phyloP scores from a whole-genome alignment of 352 stramenopile genomes.

The Pythium volutum region DNA sequence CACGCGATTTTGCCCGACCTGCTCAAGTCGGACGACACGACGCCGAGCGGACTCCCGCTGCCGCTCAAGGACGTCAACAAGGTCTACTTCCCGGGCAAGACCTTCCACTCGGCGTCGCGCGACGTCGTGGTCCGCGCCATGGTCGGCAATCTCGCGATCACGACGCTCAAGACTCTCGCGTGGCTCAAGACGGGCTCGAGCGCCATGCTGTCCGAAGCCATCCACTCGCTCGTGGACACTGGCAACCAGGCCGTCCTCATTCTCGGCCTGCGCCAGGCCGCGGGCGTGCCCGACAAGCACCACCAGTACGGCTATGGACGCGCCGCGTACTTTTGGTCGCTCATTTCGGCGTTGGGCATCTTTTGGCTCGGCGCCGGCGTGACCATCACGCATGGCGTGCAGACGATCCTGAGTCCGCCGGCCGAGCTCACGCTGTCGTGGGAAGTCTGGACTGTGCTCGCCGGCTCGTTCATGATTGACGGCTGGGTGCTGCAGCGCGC shows the following conservation, averaged over 20 bases:
- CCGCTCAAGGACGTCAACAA: slow-evolving; percentile 83
- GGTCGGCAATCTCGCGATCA: slow-evolving; percentile 94
- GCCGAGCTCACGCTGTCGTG: slow-evolving; percentile 67
- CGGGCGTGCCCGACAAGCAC: slow-evolving; percentile 88
- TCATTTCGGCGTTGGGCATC: slow-evolving; percentile 97
- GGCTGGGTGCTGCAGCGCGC: slow-evolving; percentile 94
- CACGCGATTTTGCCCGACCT: slow-evolving; percentile 34
- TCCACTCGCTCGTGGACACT: slow-evolving; percentile 97
- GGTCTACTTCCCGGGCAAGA: slow-evolving; percentile 80
- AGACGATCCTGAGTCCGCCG: slow-evolving; percentile 77
- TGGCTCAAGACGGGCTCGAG: slow-evolving; percentile 93
- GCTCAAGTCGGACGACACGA: slow-evolving; percentile 36
- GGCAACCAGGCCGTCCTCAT: slow-evolving; percentile 95
- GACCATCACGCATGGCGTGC: slow-evolving; percentile 90
- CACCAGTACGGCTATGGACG: slow-evolving; percentile 98
- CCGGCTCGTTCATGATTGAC: slow-evolving; percentile 94
- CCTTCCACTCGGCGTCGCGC: slow-evolving; percentile 71
- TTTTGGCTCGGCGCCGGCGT: slow-evolving; percentile 97
- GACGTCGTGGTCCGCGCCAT: slow-evolving; percentile 89
- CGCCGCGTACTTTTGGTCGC: slow-evolving; percentile 98
- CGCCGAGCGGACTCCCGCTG: slow-evolving; percentile 18
- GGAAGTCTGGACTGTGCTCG: slow-evolving; percentile 96
- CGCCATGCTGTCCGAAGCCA: slow-evolving; percentile 96
- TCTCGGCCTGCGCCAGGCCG: slow-evolving; percentile 77
- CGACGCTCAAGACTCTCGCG: slow-evolving; percentile 84